Percentiles rank a stretch among this genome's conserved stretches.
Conservation (phyloP, 805 yeast species). For the Starmerella apis region DNA sequence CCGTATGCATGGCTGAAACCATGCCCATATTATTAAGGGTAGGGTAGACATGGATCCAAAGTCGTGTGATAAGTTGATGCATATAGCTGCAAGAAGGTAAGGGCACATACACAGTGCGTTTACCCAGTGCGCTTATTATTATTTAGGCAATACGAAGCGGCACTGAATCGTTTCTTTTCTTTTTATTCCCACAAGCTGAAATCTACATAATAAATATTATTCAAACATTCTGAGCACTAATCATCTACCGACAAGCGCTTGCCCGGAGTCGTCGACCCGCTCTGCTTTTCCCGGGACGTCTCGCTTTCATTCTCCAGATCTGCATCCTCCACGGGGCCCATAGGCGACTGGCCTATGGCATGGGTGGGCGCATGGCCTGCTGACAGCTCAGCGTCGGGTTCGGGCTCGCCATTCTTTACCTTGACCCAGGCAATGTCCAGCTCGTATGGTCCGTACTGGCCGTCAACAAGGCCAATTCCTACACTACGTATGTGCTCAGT, state of each 20-base stretch:
- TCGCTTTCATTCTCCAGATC: background rate
- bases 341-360: conserved; percentile 10
- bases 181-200: too few relatives aligned
- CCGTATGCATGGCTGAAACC: background rate
- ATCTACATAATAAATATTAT: too few relatives aligned
- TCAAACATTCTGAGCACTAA: too few relatives aligned
- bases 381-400: conserved; percentile 8
- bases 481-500: conserved; percentile 55
- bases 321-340: conserved; percentile 9
- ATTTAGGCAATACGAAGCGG: too few relatives aligned
- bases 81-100: background rate
- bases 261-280: conserved; percentile 9
- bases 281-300: background rate
- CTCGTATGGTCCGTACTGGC: conserved; percentile 64
- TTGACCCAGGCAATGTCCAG: conserved; percentile 64
- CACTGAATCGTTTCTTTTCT: too few relatives aligned
- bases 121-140: too few relatives aligned
- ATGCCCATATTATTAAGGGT: background rate
- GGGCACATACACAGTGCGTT: background rate
- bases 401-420: conserved; percentile 35
- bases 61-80: background rate
- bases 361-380: conserved; percentile 1
- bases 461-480: conserved; percentile 70
- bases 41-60: background rate
- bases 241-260: conserved; percentile 17